phyloP scores from a whole-genome alignment of 352 stramenopile genomes.

The Pythium volutum region DNA sequence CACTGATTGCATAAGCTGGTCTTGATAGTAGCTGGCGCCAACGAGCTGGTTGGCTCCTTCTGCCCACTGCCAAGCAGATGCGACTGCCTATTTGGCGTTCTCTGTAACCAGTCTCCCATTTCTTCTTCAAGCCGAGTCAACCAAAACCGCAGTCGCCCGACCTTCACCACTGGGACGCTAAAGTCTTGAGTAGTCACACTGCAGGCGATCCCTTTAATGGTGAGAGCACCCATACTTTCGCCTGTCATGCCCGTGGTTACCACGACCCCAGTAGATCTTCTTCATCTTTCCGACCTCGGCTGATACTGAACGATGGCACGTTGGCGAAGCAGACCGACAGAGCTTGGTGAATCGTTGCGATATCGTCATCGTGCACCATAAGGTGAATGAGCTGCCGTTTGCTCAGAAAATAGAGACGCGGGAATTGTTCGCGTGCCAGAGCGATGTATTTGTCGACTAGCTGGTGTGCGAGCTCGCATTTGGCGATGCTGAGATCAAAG shows the following conservation, averaged over 20 bases:
- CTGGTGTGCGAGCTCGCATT: conserved; percentile 37
- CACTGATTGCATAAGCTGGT: conserved; percentile 36
- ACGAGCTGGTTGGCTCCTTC: neutral
- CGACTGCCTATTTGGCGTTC: conserved; percentile 33
- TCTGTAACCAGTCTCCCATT: conserved; percentile 39
- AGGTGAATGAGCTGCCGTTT: conserved; percentile 41
- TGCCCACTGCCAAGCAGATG: neutral
- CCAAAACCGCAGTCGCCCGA: conserved; percentile 66
- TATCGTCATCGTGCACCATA: conserved; percentile 38
- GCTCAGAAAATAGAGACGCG: conserved; percentile 39
- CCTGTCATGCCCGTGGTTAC: neutral
- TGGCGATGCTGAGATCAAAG: conserved; percentile 36
- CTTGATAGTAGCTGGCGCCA: neutral
- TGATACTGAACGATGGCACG: conserved; percentile 35
- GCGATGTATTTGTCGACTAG: conserved; percentile 42
- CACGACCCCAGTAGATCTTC: neutral
- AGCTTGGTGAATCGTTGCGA: conserved; percentile 24
- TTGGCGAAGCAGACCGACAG: conserved; percentile 41
- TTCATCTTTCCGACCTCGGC: conserved; percentile 19
- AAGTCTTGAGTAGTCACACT: conserved; percentile 11
- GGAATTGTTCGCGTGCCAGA: conserved; percentile 34
- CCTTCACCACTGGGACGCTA: conserved; percentile 50
- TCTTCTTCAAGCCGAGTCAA: conserved; percentile 61
- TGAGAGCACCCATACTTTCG: conserved; percentile 1
- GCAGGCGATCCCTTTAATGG: conserved; percentile 10